These are phyloP conservation scores for Solanum aculeatissimum DNA, from an alignment of 305 asterid species.

Conservation along the genomic window DNA sequence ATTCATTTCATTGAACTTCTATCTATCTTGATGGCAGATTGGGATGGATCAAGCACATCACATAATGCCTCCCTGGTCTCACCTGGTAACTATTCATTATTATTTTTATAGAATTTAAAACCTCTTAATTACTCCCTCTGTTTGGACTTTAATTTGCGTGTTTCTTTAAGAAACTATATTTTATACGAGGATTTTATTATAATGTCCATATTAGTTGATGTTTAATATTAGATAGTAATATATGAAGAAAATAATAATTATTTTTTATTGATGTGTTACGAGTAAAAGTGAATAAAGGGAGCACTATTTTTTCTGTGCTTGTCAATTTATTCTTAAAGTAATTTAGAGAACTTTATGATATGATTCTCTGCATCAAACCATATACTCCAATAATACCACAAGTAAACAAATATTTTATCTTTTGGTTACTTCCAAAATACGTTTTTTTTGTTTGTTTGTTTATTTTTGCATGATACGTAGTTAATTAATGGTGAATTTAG, in stretches of 20 bases:
- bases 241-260: too few relatives aligned
- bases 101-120: too few relatives aligned
- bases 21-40: background rate
- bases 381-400: background rate
- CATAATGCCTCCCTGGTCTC: background rate
- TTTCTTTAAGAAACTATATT: background rate
- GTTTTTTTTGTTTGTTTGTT: background rate
- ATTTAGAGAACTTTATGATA: background rate
- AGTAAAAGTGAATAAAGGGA: background rate
- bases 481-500: fast-evolving
- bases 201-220: background rate
- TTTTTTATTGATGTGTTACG: background rate
- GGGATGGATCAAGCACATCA: background rate
- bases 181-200: background rate
- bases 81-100: background rate
- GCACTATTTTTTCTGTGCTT: background rate
- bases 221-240: too few relatives aligned
- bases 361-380: background rate
- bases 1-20: background rate
- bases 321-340: background rate
- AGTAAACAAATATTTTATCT: background rate
- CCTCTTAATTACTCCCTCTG: too few relatives aligned
- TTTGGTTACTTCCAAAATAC: background rate
- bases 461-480: background rate
- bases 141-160: background rate